A percentile compares a stretch with the other conserved stretches of the same genome.
These are phyloP conservation scores for Metarhizium guizhouense DNA, from an alignment of 2,329 filamentous ascomycete species.

Conservation along the genomic window DNA sequence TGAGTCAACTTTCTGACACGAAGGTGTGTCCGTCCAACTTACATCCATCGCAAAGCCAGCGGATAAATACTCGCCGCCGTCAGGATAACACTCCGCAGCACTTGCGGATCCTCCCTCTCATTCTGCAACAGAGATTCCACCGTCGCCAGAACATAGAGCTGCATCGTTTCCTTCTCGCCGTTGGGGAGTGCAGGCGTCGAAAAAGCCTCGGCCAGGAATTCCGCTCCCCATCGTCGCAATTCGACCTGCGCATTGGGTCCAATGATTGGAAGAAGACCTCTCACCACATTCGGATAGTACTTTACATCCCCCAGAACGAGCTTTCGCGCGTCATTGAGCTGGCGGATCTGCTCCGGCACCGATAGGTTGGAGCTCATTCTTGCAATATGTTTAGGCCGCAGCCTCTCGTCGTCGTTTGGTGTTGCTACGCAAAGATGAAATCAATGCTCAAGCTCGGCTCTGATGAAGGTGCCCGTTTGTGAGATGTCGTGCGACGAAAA, in stretches of 20 bases:
- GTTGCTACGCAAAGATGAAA: not conserved
- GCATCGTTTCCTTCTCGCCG: slow-evolving; percentile 72
- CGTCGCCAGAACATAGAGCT: slow-evolving; percentile 68
- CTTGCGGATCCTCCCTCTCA: slow-evolving; percentile 65
- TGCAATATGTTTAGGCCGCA: slow-evolving; percentile 14
- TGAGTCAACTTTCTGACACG: not conserved
- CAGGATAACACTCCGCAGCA: slow-evolving; percentile 81
- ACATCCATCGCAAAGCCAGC: slow-evolving; percentile 88
- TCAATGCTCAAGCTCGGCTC: not conserved
- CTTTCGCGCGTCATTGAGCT: slow-evolving; percentile 83
- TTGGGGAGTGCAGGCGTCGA: slow-evolving; percentile 75
- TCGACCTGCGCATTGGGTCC: slow-evolving; percentile 65
- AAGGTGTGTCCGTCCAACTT: slow-evolving; percentile 43
- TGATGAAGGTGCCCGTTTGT: not conserved
- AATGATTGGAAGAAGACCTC: slow-evolving; percentile 87
- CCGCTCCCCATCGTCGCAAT: slow-evolving; percentile 88
- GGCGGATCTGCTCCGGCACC: slow-evolving; percentile 68
- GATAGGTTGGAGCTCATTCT: slow-evolving; percentile 47
- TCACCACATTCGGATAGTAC: slow-evolving; percentile 87
- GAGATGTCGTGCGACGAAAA: not conserved
- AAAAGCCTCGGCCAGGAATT: slow-evolving; percentile 94
- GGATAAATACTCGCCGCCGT: slow-evolving; percentile 89
- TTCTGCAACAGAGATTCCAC: slow-evolving; percentile 62
- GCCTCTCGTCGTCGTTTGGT: not conserved
- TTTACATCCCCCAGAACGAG: slow-evolving; percentile 79